Evolutionary conservation across 192 early-diverging fungal species (phyloP).

Genomic region (Coemansia sp.): DNA sequence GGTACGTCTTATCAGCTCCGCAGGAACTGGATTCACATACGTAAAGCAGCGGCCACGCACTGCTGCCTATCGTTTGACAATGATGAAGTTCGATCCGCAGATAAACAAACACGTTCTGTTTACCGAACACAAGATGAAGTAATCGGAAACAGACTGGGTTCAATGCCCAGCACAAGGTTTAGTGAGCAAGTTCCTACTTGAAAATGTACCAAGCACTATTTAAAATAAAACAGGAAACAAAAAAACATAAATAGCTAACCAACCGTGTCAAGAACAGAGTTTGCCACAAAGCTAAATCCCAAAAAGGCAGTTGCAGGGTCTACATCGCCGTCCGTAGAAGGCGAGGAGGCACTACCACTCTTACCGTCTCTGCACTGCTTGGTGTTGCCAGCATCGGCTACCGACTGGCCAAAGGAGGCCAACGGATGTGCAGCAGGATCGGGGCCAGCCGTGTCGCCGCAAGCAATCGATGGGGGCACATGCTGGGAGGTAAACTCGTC

Average conservation of each 20-base stretch:
- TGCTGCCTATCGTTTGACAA: constrained; percentile 74
- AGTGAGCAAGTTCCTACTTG: background rate
- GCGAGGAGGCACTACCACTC: background rate
- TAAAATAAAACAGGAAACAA: background rate
- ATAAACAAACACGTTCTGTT: constrained; percentile 89
- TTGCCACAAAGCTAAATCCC: constrained; percentile 56
- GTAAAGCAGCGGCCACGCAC: constrained; percentile 77
- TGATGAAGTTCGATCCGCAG: constrained; percentile 94
- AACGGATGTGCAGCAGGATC: constrained; percentile 12
- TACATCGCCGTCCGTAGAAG: constrained; percentile 14
- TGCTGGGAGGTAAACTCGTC: constrained; percentile 68
- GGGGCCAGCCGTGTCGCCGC: constrained; percentile 17
- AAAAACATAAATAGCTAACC: constrained; percentile 4
- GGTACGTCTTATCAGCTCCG: constrained; percentile 82
- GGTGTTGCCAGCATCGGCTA: background rate
- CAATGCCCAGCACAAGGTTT: background rate
- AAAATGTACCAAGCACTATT: too few relatives aligned
- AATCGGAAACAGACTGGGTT: background rate
- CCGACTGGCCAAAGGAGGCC: background rate
- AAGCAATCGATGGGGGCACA: constrained; percentile 38
- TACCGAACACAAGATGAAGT: constrained; percentile 82
- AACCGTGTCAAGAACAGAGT: constrained; percentile 46
- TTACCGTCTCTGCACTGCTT: background rate
- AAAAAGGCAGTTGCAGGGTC: constrained; percentile 54
- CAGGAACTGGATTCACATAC: constrained; percentile 93